Base-by-base conservation (phyloP, 768 basidiomycete species). In the Vararia minispora region DNA sequence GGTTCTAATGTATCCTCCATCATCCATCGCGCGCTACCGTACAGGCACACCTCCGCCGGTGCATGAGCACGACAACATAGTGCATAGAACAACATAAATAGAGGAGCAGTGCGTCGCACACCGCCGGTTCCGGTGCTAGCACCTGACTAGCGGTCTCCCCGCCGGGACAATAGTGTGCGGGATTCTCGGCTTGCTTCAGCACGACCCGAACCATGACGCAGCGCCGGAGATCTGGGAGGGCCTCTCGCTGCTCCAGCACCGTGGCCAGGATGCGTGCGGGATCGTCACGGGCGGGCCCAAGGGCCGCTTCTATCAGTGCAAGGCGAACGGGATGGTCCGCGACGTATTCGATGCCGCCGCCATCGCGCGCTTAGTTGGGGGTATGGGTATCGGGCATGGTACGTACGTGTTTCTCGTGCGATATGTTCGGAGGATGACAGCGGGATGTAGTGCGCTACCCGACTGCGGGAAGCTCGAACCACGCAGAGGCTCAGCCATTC, bases 321-420 rank as follows among this genome's bases (percentile, higher is more conserved):
- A 99, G 62, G 89, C 90, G 20, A 99, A 98, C 54, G 95, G 95
- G 30, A 98, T 99, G 95, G 94, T 99, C 50, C 72, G 92, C 36
- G 95, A 99, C 54, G 82, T 98, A 43, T 90, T 98, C 59, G 92
- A 98, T 57, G 66, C 72, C 25, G 73, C 70, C 51, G 73, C 83
- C 3, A 64, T 98, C 40, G 68, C 74, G 28, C 77, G 75, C 43
- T 61, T 99, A 44, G 69, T 84, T 45, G 95, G 95, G 5, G 79
- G 84, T 31, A 99, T 99, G 95, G 95, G 95, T 39, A 76, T 99
- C 37, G 95, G 95, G 0, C 95, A 99, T 58, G 92, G 94, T 94
- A 50, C 46, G 72, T 47, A n/a, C 34, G 9, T 17, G 20, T 14
- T 33, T 16, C 23, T 20, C 22, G 36, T 34, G 4, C 9, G 27